phyloP scores from a whole-genome alignment of 176 grass and related monocot species.

The Juncus effusus region DNA sequence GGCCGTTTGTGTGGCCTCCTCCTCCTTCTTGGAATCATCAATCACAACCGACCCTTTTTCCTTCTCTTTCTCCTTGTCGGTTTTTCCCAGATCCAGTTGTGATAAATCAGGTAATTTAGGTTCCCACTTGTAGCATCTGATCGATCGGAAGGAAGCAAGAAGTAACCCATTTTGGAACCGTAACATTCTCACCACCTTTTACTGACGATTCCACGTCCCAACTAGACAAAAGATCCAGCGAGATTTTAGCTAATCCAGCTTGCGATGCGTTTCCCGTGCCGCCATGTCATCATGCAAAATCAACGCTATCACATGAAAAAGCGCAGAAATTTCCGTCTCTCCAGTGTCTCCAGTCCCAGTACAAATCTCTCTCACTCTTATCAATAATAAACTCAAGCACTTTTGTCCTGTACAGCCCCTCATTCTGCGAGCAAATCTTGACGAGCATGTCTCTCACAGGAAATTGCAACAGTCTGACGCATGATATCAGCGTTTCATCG shows the following conservation, averaged over 20 bases:
- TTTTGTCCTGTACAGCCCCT: slow-evolving; percentile 74
- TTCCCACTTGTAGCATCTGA: slow-evolving; percentile 87
- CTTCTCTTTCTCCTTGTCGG: slow-evolving; percentile 48
- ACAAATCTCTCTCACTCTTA: slow-evolving; percentile 58
- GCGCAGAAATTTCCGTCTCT: slow-evolving; percentile 49
- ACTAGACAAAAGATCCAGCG: slow-evolving; percentile 65
- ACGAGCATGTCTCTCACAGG: slow-evolving; percentile 88
- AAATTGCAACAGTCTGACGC: slow-evolving; percentile 74
- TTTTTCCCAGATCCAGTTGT: slow-evolving; percentile 60
- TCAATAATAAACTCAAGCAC: slow-evolving; percentile 86
- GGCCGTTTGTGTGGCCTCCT: slow-evolving; percentile 36
- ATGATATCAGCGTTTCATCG: slow-evolving; percentile 83
- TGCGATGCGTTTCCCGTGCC: slow-evolving; percentile 61
- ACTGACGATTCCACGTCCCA: slow-evolving; percentile 51
- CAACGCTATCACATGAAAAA: slow-evolving; percentile 92
- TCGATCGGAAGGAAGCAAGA: slow-evolving; percentile 95
- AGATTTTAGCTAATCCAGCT: slow-evolving; percentile 70
- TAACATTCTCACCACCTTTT: slow-evolving; percentile 32
- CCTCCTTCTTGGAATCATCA: slow-evolving; percentile 56
- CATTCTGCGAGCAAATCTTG: slow-evolving; percentile 86
- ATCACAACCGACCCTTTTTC: slow-evolving; percentile 55
- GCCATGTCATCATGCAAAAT: slow-evolving; percentile 85
- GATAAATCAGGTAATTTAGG: slow-evolving; percentile 76
- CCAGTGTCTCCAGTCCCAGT: slow-evolving; percentile 39
- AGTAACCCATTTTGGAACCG: slow-evolving; percentile 88